These are phyloP conservation scores for Phoma sp. DNA, from an alignment of 2,329 filamentous ascomycete genomes.

Conservation along the genomic window DNA sequence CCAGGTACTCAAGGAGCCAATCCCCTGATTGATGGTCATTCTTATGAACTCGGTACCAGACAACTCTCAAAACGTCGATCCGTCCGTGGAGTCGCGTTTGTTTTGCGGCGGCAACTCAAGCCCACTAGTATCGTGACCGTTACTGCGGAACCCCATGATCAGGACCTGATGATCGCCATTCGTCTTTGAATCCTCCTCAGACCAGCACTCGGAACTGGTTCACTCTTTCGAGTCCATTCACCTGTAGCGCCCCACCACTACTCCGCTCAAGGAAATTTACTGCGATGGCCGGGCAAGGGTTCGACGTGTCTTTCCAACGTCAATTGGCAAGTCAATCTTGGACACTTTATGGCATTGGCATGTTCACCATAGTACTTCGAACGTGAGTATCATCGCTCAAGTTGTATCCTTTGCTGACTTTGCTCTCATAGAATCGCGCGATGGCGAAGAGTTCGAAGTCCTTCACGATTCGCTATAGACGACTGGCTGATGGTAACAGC, in stretches of 20 bases:
- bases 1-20: background rate
- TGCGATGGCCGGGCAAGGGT: constrained; percentile 19
- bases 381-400: constrained; percentile 24
- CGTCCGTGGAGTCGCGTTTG: background rate
- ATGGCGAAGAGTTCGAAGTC: constrained; percentile 32
- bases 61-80: background rate
- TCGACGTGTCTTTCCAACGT: constrained; percentile 25
- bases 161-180: background rate
- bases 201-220: background rate
- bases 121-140: background rate
- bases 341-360: constrained; percentile 38
- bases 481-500: constrained; percentile 42
- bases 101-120: background rate
- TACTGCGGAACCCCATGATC: background rate
- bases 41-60: background rate
- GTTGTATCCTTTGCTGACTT: background rate
- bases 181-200: background rate
- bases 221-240: background rate
- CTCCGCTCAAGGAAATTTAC: background rate
- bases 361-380: constrained; percentile 35
- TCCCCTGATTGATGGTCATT: background rate
- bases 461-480: constrained; percentile 28
- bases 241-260: background rate
- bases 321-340: constrained; percentile 34
- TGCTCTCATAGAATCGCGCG: constrained; percentile 29